Base-by-base conservation (phyloP, 2,329 filamentous ascomycete species). In the Escovopsis weberi region DNA sequence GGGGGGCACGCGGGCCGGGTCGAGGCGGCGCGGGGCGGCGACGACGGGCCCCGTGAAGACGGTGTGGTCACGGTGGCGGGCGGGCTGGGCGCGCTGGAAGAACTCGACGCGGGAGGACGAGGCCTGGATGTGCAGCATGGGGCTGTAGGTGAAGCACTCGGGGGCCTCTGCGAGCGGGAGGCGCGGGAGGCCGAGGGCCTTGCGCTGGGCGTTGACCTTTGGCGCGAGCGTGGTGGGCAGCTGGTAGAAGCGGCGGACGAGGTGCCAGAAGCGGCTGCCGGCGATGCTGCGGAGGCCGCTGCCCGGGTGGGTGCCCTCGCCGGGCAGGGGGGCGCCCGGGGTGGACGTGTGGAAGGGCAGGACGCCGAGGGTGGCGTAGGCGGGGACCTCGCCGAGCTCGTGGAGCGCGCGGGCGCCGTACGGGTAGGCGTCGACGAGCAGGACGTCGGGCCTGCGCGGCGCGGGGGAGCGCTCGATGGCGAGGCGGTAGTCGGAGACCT, bases 361-460 rank as follows among this genome's bases (percentile, higher is more conserved):
- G 3, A 65, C 60, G 4, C 62, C 62, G 9, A 65, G 48, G 1
- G 61, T 65, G 3, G 60, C 62, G 43, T 62, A 65, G 0, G 46
- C 48, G 0, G 58, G 57, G 2, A 61, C 49, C 45, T 61, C 59
- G 1, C 53, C 59, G 7, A 62, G 47, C 23, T 64, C 60, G 11
- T 50, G 50, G 37, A 63, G 40, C 2, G 60, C 60, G n/a, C 53
- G 55, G 1, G 58, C 59, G 5, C 60, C 61, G 26, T 59, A 51
- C 1, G 61, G 61, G 44, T 62, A 47, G n/a, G 61, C 60, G 45
- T 64, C 61, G 37, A 62, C 60, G 2, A 64, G 47, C n/a, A 64
- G 45, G 12, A 53, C 53, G 39, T 63, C 57, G 10, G 28, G 28
- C 28, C 10, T 30, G 28, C 10, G 15, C 15, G 15, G 15, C 10